A percentile compares a stretch with the other conserved stretches of the same genome.
Evolutionary conservation across 1,284 basidiomycete species (phyloP).

Genomic region (Microstroma glucosiphilum): DNA sequence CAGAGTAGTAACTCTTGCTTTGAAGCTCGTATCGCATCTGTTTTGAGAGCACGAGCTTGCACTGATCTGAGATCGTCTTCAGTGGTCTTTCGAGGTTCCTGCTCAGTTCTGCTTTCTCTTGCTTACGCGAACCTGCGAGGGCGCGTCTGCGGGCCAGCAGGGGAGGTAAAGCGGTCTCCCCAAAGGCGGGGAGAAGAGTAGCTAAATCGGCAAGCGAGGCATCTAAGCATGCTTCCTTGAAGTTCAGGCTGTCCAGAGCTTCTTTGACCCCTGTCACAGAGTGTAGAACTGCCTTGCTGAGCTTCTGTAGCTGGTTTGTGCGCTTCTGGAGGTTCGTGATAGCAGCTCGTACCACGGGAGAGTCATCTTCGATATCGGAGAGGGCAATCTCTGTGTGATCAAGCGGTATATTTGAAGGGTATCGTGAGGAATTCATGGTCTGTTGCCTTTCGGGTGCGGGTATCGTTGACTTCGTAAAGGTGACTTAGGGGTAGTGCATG

Average conservation of each 20-base stretch:
- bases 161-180: background rate
- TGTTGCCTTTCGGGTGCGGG: too few relatives aligned
- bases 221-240: conserved; percentile 24
- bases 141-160: background rate
- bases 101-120: conserved; percentile 16
- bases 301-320: conserved; percentile 27
- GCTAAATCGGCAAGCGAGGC: conserved; percentile 20
- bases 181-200: conserved; percentile 15
- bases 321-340: conserved; percentile 31
- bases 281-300: conserved; percentile 22
- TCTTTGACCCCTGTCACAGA: conserved; percentile 20
- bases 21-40: conserved; percentile 31
- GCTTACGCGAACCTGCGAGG: too few relatives aligned
- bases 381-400: conserved; percentile 34
- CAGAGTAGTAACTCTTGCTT: conserved; percentile 36
- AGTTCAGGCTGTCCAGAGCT: conserved; percentile 18
- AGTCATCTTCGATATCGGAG: conserved; percentile 25
- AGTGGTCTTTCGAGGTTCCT: conserved; percentile 12
- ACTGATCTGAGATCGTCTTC: too few relatives aligned
- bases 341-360: conserved; percentile 37
- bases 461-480: too few relatives aligned
- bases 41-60: too few relatives aligned
- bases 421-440: too few relatives aligned
- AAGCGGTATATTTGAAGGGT: conserved; percentile 5
- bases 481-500: too few relatives aligned